Percentiles rank a stretch among this genome's conserved stretches.
Conservation (phyloP, 2,329 filamentous ascomycete genomes). For the Monilinia aucupariae region DNA sequence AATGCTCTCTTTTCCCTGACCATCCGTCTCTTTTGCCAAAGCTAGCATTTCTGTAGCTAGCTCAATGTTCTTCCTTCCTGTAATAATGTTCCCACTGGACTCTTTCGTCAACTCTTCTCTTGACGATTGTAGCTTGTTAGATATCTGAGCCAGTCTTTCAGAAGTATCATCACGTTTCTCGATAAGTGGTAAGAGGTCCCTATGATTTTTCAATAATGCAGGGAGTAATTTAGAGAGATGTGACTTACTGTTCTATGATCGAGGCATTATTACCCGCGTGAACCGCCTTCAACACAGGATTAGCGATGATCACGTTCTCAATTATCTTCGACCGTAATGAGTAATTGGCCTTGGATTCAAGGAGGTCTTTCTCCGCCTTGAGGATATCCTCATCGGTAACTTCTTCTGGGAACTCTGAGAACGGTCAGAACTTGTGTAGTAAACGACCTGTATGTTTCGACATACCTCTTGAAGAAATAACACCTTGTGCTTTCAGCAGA, state of each 20-base stretch:
- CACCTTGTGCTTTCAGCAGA: constrained; percentile 48
- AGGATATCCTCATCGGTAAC: constrained; percentile 49
- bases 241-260: constrained; percentile 60
- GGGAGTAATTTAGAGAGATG: constrained; percentile 11
- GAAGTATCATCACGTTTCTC: constrained; percentile 63
- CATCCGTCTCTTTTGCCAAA: constrained; percentile 53
- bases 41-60: constrained; percentile 58
- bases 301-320: constrained; percentile 63
- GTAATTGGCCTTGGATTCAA: constrained; percentile 66
- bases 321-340: constrained; percentile 63
- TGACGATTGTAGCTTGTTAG: constrained; percentile 46
- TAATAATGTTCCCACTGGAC: constrained; percentile 53
- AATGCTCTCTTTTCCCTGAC: constrained; percentile 49
- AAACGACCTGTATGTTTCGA: background rate
- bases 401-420: constrained; percentile 26
- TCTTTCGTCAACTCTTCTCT: constrained; percentile 49
- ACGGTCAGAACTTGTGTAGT: constrained; percentile 21
- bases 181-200: constrained; percentile 56
- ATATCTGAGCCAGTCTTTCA: constrained; percentile 55
- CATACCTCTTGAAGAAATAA: constrained; percentile 29
- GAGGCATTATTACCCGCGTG: constrained; percentile 61
- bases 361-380: constrained; percentile 54
- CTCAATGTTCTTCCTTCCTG: constrained; percentile 55
- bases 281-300: constrained; percentile 72
- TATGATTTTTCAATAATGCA: constrained; percentile 20